Conservation (phyloP, 139 green algal genomes). For the Micractinium conductrix region DNA sequence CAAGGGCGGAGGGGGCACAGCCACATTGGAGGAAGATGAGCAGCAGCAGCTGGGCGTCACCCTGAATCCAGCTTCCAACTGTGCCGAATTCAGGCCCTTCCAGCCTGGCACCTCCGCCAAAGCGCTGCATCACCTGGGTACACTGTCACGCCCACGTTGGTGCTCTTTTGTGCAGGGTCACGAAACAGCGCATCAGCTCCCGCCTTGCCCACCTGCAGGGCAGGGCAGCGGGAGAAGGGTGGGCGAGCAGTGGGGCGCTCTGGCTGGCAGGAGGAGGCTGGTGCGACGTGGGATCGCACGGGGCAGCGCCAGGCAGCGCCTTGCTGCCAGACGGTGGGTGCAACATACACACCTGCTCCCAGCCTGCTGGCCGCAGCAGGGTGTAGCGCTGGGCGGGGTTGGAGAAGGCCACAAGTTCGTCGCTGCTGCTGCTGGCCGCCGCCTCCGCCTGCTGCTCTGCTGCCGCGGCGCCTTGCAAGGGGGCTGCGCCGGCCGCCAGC, state of each 20-base stretch:
- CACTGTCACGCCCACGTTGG: conserved; percentile 66
- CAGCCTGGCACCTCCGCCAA: too few species aligned
- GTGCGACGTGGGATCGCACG: not conserved
- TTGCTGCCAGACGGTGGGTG: too few species aligned
- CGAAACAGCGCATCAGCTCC: conserved; percentile 83
- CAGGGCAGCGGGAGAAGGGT: not conserved
- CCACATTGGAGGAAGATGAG: too few species aligned
- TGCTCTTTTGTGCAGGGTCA: conserved; percentile 67
- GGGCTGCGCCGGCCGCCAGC: not conserved
- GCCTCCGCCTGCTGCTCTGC: not conserved
- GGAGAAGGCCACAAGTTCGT: conserved; percentile 2
- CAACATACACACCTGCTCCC: conserved; percentile 42
- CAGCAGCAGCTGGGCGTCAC: too few species aligned
- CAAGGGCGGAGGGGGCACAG: too few species aligned
- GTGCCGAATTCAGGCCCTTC: too few species aligned
- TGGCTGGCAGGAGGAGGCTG: not conserved
- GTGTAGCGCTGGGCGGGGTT: conserved; percentile 19
- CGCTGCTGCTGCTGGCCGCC: not conserved
- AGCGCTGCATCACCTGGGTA: not conserved
- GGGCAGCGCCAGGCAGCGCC: not conserved
- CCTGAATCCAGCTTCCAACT: too few species aligned
- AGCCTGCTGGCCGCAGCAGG: conserved; percentile 26
- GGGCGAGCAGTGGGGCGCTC: not conserved
- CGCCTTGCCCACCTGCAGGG: conserved; percentile 42
- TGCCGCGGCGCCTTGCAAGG: not conserved